Percentiles rank a stretch among this genome's conserved stretches.
phyloP scores from a whole-genome alignment of 78 protist genomes.

The Dictyostelium brefeldianum region DNA sequence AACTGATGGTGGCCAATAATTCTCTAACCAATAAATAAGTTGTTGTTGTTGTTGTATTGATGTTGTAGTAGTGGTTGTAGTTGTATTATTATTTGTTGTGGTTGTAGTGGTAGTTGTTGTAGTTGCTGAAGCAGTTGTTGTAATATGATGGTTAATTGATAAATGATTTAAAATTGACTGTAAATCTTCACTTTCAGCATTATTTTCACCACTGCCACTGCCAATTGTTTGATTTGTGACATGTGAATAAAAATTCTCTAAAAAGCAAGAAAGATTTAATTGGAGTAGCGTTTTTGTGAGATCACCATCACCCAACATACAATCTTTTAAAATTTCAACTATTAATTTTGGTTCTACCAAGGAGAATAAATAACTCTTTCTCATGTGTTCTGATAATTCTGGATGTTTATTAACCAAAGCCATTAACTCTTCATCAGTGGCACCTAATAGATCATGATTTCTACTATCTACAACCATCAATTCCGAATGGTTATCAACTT shows the following conservation, averaged over 20 bases:
- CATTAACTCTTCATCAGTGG: constrained; percentile 38
- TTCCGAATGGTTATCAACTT: constrained; percentile 15
- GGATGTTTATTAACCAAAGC: constrained; percentile 34
- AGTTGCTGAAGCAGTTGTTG: neutral
- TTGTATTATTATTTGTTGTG: too few relatives aligned
- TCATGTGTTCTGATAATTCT: constrained; percentile 45
- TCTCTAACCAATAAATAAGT: constrained; percentile 62
- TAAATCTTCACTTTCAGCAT: neutral
- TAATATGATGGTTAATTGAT: neutral
- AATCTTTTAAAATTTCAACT: constrained; percentile 48
- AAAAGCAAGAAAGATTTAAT: constrained; percentile 47
- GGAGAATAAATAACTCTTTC: constrained; percentile 30
- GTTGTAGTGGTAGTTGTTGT: neutral
- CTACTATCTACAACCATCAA: constrained; percentile 46
- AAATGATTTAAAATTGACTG: neutral
- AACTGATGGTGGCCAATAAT: constrained; percentile 68
- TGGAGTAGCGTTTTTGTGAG: constrained; percentile 27
- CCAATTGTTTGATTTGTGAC: constrained; percentile 4
- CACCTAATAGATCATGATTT: constrained; percentile 38
- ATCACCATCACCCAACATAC: constrained; percentile 59
- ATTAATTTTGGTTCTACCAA: constrained; percentile 42
- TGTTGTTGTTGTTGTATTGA: constrained; percentile 27
- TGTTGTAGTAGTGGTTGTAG: neutral
- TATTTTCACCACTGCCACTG: neutral
- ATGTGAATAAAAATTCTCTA: constrained; percentile 49